Evolutionary conservation across 805 yeast species (phyloP).

Genomic region (Wickerhamiella dianesei): DNA sequence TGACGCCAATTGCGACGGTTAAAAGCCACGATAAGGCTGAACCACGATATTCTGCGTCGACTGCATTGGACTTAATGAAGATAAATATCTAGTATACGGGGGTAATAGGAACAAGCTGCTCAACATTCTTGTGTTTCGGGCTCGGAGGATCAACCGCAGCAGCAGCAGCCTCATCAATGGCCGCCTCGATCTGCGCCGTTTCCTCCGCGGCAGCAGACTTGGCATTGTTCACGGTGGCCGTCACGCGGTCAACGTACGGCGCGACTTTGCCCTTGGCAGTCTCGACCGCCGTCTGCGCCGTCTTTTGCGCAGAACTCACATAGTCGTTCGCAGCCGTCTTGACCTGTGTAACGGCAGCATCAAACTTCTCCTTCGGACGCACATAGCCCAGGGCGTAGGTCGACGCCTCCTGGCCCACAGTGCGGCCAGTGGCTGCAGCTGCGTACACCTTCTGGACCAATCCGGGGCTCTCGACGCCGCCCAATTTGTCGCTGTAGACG

Average conservation of each 20-base stretch:
- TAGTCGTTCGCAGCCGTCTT: conserved; percentile 4
- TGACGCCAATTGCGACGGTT: background rate
- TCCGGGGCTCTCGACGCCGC: conserved; percentile 7
- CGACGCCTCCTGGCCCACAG: conserved; percentile 10
- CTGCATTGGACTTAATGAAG: background rate
- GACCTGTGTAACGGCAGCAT: conserved; percentile 10
- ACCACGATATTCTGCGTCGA: too few species aligned
- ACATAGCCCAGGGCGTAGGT: conserved; percentile 6
- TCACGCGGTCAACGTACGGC: background rate
- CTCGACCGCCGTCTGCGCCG: conserved; percentile 1
- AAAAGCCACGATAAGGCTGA: background rate
- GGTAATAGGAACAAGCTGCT: background rate
- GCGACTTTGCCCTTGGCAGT: conserved; percentile 1
- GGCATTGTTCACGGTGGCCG: background rate
- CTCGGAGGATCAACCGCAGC: background rate
- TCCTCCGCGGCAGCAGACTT: background rate
- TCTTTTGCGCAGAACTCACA: background rate
- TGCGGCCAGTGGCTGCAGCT: conserved; percentile 11
- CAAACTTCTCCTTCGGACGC: conserved; percentile 10
- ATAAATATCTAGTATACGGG: conserved; percentile 1
- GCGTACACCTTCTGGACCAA: conserved; percentile 11
- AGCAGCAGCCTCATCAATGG: background rate
- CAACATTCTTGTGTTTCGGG: background rate
- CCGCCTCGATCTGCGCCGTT: background rate
- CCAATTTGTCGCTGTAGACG: conserved; percentile 13